These are phyloP conservation scores for Maudiozyma saulgeensis DNA, from an alignment of 805 yeast genomes.

Conservation along the genomic window DNA sequence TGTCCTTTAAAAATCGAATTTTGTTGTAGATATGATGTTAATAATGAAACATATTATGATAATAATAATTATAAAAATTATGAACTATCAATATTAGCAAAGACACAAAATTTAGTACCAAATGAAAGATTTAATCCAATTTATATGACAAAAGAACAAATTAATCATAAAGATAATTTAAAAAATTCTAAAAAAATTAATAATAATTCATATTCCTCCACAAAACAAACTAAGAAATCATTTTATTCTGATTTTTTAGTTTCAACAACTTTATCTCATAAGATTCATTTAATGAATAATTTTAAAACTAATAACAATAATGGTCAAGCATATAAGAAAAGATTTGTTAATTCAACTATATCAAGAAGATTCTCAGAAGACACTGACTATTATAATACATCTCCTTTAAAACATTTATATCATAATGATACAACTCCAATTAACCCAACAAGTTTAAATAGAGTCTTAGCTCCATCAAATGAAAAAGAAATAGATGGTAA, in stretches of 20 bases:
- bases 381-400: slow-evolving; percentile 28
- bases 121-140: not conserved
- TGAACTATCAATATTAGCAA: slow-evolving; percentile 9
- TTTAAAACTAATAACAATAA: not conserved
- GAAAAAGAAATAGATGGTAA: not conserved
- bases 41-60: slow-evolving; percentile 28
- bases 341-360: not conserved
- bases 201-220: not conserved
- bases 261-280: slow-evolving; percentile 17
- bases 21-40: slow-evolving; percentile 28
- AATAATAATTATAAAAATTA: slow-evolving; percentile 30
- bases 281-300: slow-evolving; percentile 1
- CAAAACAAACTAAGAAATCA: not conserved
- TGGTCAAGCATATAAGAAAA: not conserved
- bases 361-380: slow-evolving; percentile 24
- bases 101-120: slow-evolving; percentile 1
- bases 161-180: not conserved
- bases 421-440: slow-evolving; percentile 20
- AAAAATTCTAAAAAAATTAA: not conserved
- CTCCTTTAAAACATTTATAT: slow-evolving; percentile 27
- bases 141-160: not conserved
- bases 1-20: slow-evolving; percentile 18
- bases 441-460: slow-evolving; percentile 16
- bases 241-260: slow-evolving; percentile 12
- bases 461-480: slow-evolving; percentile 7